These are phyloP conservation scores for Metarhizium robertsii DNA, from an alignment of 2,329 filamentous ascomycete species.

Conservation along the genomic window DNA sequence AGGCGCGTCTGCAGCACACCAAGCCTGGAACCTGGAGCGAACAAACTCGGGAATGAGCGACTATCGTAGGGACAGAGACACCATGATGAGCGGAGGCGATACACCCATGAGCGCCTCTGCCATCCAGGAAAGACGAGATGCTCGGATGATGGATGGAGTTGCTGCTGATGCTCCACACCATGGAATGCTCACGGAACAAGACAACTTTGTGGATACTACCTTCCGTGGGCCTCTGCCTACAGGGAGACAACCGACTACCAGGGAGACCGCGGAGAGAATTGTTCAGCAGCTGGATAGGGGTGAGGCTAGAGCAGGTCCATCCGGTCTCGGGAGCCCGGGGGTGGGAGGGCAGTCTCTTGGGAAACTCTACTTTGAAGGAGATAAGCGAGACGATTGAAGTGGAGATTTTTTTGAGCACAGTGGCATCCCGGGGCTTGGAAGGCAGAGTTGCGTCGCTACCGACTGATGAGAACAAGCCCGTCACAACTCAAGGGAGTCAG, in stretches of 20 bases:
- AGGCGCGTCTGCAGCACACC: constrained; percentile 26
- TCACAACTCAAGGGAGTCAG: not conserved
- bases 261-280: constrained; percentile 56
- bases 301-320: constrained; percentile 28
- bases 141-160: constrained; percentile 58
- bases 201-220: constrained; percentile 55
- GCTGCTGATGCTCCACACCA: constrained; percentile 43
- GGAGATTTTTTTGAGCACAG: not conserved
- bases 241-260: constrained; percentile 17
- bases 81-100: constrained; percentile 23
- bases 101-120: constrained; percentile 36
- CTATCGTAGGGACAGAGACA: constrained; percentile 25
- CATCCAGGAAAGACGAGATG: constrained; percentile 46
- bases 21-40: constrained; percentile 37
- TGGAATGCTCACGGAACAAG: constrained; percentile 39
- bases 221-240: constrained; percentile 45
- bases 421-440: not conserved
- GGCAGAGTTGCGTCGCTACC: not conserved
- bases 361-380: constrained; percentile 52
- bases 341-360: constrained; percentile 39
- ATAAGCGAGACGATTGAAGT: constrained; percentile 17
- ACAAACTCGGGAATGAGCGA: constrained; percentile 45
- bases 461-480: not conserved
- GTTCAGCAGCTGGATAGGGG: constrained; percentile 47
- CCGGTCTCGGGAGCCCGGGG: constrained; percentile 33